phyloP scores from a whole-genome alignment of 441 rosid species.

The Populus tomentosa region DNA sequence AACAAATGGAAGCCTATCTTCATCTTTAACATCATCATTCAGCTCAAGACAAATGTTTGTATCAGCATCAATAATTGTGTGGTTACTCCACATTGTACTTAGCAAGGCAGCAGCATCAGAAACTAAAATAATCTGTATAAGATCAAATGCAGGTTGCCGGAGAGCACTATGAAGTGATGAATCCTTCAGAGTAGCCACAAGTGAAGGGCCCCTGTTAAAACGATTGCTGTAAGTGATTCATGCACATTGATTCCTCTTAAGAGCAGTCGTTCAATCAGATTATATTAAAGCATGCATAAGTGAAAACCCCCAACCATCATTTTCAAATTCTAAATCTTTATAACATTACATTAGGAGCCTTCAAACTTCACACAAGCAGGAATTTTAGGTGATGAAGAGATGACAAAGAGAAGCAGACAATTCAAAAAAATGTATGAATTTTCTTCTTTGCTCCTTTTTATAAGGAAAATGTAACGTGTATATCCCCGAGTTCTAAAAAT shows the following conservation, averaged over 20 bases:
- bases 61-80: slow-evolving; percentile 20
- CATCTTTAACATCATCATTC: slow-evolving; percentile 42
- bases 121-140: slow-evolving; percentile 69
- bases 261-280: neutral
- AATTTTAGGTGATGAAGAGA: neutral
- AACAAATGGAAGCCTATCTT: slow-evolving; percentile 32
- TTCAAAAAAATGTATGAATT: neutral
- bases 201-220: slow-evolving; percentile 89
- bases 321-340: neutral
- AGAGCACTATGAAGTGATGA: slow-evolving; percentile 86
- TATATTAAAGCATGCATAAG: neutral
- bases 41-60: slow-evolving; percentile 31
- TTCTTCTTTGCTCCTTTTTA: neutral
- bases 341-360: neutral
- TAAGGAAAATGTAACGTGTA: neutral
- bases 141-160: slow-evolving; percentile 96
- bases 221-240: slow-evolving; percentile 2
- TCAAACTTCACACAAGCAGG: neutral
- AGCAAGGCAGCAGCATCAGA: slow-evolving; percentile 90
- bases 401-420: neutral
- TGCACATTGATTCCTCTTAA: neutral
- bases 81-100: slow-evolving; percentile 45
- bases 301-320: neutral
- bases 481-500: neutral
- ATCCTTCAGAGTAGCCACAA: slow-evolving; percentile 85